These are phyloP conservation scores for Dinochytrium kinnereticum DNA, from an alignment of 371 early-diverging fungal genomes.

Conservation along the genomic window DNA sequence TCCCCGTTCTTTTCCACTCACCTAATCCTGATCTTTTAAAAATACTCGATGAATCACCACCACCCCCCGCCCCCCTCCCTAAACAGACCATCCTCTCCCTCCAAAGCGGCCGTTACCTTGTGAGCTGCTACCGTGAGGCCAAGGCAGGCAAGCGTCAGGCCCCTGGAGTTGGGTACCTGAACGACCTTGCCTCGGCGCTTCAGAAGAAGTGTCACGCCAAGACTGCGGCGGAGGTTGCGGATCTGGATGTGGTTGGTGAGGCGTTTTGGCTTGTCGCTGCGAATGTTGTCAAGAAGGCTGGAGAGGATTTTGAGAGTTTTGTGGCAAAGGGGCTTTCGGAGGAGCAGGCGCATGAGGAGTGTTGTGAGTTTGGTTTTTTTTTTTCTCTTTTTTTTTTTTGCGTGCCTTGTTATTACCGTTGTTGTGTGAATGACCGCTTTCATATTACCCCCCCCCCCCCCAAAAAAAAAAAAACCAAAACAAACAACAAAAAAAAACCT, in stretches of 20 bases:
- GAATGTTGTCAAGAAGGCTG: conserved; percentile 81
- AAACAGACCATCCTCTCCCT: conserved; percentile 86
- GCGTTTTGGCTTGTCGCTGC: conserved; percentile 88
- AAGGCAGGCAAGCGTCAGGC: conserved; percentile 76
- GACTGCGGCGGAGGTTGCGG: conserved; percentile 61
- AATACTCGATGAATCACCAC: too few species aligned
- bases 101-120: conserved; percentile 89
- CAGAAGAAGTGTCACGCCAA: conserved; percentile 62
- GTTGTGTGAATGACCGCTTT: too few species aligned
- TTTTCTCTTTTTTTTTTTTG: background rate
- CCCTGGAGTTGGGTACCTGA: conserved; percentile 84
- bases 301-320: conserved; percentile 73
- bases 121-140: conserved; percentile 80
- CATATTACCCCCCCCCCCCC: too few species aligned
- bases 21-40: too few species aligned
- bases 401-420: too few species aligned
- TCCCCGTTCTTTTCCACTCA: too few species aligned
- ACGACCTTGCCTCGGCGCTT: conserved; percentile 60
- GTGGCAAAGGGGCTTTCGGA: conserved; percentile 69
- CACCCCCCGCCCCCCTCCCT: too few species aligned
- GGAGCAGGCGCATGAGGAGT: conserved; percentile 88
- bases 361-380: conserved; percentile 48
- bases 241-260: conserved; percentile 70
- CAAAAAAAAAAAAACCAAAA: too few species aligned
- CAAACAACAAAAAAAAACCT: too few species aligned